phyloP scores from a whole-genome alignment of 2,329 filamentous ascomycete species.

The Colletotrichum trifolii region DNA sequence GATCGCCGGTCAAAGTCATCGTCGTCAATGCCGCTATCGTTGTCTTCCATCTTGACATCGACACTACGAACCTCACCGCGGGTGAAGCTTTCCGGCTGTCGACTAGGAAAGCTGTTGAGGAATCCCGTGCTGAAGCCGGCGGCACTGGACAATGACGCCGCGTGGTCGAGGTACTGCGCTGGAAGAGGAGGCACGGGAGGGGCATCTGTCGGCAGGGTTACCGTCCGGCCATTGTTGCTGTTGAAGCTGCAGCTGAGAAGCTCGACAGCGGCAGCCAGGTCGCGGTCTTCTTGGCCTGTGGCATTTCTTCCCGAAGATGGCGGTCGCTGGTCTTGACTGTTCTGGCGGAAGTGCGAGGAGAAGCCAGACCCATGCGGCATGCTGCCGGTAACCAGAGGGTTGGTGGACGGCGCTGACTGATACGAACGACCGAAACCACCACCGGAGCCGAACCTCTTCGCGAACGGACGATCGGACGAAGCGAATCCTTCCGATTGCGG shows the following conservation, averaged over 20 bases:
- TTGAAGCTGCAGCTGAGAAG: constrained; percentile 91
- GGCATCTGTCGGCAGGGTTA: constrained; percentile 74
- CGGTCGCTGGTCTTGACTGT: constrained; percentile 77
- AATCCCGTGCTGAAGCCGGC: constrained; percentile 60
- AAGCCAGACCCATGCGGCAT: constrained; percentile 61
- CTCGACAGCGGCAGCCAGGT: constrained; percentile 90
- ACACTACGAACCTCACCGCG: constrained; percentile 64
- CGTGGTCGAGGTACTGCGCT: constrained; percentile 77
- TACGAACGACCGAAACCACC: constrained; percentile 80
- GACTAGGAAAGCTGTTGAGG: constrained; percentile 70
- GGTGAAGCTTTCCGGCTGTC: constrained; percentile 74
- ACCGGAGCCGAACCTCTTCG: constrained; percentile 69
- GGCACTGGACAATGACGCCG: constrained; percentile 59
- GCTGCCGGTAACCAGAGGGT: constrained; percentile 60
- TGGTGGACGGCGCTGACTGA: constrained; percentile 74
- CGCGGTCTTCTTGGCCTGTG: constrained; percentile 84
- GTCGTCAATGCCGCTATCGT: constrained; percentile 71
- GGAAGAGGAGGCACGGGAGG: constrained; percentile 91
- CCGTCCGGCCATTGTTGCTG: constrained; percentile 74
- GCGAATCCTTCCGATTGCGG: constrained; percentile 77
- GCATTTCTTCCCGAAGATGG: constrained; percentile 81
- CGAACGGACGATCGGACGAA: constrained; percentile 58
- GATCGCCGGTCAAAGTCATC: constrained; percentile 72
- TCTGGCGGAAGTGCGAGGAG: constrained; percentile 73
- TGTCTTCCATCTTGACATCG: constrained; percentile 77